Evolutionary conservation across 257 asterid species (phyloP), one percentile per base, ranked within the genome.

Genomic region (Penstemon barbatus): DNA sequence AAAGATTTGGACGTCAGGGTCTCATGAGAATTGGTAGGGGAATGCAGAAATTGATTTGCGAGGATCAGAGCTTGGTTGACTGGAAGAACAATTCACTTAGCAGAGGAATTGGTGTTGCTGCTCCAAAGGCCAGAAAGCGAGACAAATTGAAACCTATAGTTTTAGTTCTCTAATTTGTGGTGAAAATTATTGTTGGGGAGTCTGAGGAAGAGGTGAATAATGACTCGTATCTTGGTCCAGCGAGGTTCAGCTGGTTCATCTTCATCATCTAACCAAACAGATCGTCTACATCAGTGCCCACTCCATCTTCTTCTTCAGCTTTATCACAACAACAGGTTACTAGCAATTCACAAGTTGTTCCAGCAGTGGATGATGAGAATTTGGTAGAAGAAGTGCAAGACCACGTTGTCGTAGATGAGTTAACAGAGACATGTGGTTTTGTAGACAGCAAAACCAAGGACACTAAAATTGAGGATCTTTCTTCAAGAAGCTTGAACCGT

Each of bases 1-100:
- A 64, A 79, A 73, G 78, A 74, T 80, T 84, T 72, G 89, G 90
- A 80, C 85, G 81, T 77, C 77, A 75, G 85, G 95, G 82, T 92
- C 97, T 94, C 91, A 94, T 91, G 99, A 91, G 96, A 91, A 86
- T 94, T 90, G 86, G 79, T 86, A 87, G 96, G 99, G 99, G 97
- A 87, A 91, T 94, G 99, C 99, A 87, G 96, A 94, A 84, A 89
- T 74, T 63, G 83, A 74, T 82, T 85, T 64, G 72, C 66, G 90
- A 83, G 82, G 88, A 85, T 74, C 84, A 69, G 82, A 79, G 85
- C 71, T 71, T 76, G 77, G 78, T 83, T 77, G 83, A 82, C 85
- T 87, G 84, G 82, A 80, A 85, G 80, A 85, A 84, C 82, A 82
- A 83, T 79, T 86, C 97, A 59, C 86, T 89, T 79, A 80, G 83